Base-by-base conservation (phyloP, 192 early-diverging fungal genomes). In the Coemansia sp. region DNA sequence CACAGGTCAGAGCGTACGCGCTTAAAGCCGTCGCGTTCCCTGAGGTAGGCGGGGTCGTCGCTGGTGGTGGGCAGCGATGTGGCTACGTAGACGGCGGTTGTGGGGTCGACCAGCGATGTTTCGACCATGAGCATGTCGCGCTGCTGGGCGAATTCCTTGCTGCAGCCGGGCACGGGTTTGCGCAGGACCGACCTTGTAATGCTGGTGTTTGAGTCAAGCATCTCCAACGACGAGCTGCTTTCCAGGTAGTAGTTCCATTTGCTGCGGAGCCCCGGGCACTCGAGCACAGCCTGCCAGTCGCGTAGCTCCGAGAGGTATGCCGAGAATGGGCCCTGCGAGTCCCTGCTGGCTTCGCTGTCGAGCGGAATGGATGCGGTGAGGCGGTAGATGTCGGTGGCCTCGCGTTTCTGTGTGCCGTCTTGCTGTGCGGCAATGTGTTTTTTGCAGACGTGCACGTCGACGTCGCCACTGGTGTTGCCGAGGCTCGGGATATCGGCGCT, bases 251-350 rank as follows among this genome's bases (percentile, higher is more conserved):
- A 60, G 65, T 76, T 76, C 72, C 72, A 76, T 41, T 47, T 28
- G 24, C 48, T 51, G n/a, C 72, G 72, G 26, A 76, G 44, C 15
- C 66, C 72, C 1, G 72, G 72, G 32, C 72, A 60, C 42, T 76
- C 72, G 23, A 76, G 47, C 14, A 68, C 60, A 3, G 65, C 65
- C 50, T 76, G 72, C 72, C 72, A 76, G 57, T 76, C 72, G 36
- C 72, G 72, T 36, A 76, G 66, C 32, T 76, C 72, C 1, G 66
- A 69, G 3, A 69, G 33, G 27, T 76, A 68, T 11, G 65, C 53
- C 0, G 72, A 60, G 24, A 64, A 64, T 25, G 46, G 48, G 4
- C 72, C 72, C 54, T 69, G 66, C n/a, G 72, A 64, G 38, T 68
- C 65, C 5, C 42, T 39, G 30, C 53, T 68, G n/a, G 40, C 41